phyloP scores from a whole-genome alignment of 345 rosid species.

The Fremontodendron californicum region DNA sequence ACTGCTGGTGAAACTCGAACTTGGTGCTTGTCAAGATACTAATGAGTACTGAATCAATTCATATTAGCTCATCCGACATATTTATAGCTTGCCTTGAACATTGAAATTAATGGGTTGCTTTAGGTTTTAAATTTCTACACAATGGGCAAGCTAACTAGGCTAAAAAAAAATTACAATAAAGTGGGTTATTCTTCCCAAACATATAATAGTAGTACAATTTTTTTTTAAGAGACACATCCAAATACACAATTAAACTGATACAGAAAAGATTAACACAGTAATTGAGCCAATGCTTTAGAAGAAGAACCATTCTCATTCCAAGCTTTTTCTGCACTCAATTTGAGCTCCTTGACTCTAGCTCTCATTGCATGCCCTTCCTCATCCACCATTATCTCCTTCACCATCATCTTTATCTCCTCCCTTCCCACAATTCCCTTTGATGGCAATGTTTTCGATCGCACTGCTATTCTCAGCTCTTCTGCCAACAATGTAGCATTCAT shows the following conservation, averaged over 20 bases:
- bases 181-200: background rate
- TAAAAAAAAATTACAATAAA: background rate
- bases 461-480: constrained; percentile 46
- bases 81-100: too few species aligned
- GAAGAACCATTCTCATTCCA: constrained; percentile 34
- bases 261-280: background rate
- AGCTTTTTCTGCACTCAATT: constrained; percentile 29
- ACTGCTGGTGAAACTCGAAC: too few species aligned
- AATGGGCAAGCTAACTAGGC: too few species aligned
- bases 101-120: too few species aligned
- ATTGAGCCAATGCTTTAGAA: constrained; percentile 17
- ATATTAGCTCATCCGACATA: too few species aligned
- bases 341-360: constrained; percentile 32
- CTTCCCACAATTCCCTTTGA: constrained; percentile 27
- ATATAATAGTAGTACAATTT: background rate
- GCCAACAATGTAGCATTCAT: constrained; percentile 45
- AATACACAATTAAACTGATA: background rate
- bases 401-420: constrained; percentile 41
- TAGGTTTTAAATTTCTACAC: too few species aligned
- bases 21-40: too few species aligned
- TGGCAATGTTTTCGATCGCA: constrained; percentile 25
- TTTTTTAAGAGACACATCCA: background rate
- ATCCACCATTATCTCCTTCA: constrained; percentile 42
- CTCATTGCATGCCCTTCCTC: constrained; percentile 41
- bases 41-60: too few species aligned